Percentiles rank a stretch among this genome's conserved stretches.
phyloP scores from a whole-genome alignment of 106 monocot species.

The Dendrobium officinale region DNA sequence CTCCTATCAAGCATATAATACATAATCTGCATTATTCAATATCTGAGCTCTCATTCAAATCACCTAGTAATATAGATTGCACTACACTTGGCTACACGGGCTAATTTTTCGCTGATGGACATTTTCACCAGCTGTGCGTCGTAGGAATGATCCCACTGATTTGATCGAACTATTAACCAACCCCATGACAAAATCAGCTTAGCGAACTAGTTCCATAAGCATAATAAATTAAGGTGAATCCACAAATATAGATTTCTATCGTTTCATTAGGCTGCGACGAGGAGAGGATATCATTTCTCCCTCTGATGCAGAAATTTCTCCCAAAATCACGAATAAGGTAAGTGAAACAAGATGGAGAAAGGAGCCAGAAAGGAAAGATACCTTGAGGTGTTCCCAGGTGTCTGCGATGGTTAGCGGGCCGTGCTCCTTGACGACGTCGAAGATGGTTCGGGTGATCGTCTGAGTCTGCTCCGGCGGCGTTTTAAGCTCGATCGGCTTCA shows the following conservation, averaged over 20 bases:
- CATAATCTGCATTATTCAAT: not conserved
- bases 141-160: too few species aligned
- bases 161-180: not conserved
- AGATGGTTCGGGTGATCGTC: conserved; percentile 81
- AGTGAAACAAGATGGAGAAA: not conserved
- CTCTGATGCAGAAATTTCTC: not conserved
- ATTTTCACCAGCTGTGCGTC: too few species aligned
- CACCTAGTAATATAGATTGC: not conserved
- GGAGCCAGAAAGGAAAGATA: not conserved
- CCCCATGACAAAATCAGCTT: not conserved
- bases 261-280: too few species aligned
- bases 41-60: not conserved
- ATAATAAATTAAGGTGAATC: not conserved
- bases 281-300: too few species aligned
- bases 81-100: not conserved
- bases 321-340: not conserved
- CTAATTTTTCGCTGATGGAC: not conserved
- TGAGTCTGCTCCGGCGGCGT: conserved; percentile 90
- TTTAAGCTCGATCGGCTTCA: conserved; percentile 85
- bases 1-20: not conserved
- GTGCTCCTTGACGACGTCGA: conserved; percentile 93
- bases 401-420: conserved; percentile 94
- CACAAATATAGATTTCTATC: too few species aligned
- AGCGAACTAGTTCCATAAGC: not conserved
- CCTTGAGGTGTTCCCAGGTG: conserved; percentile 93